Evolutionary conservation across 31 red algal genomes (phyloP).

Genomic region (Bonnemaisonia californica): DNA sequence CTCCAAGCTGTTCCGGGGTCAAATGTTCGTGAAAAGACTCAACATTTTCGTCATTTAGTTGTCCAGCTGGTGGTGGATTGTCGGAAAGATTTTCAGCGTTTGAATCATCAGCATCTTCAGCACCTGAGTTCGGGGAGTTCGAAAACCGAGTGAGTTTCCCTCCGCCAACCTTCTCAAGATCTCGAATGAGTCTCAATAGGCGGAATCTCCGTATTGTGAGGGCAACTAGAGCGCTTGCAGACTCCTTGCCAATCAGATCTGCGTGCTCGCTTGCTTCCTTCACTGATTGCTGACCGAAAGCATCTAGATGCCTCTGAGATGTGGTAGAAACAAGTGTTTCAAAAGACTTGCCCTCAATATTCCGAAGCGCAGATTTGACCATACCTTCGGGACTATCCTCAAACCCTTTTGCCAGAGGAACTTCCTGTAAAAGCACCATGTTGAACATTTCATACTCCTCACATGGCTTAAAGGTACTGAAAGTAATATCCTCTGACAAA

Average conservation of each 20-base stretch:
- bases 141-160: background rate
- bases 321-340: constrained; percentile 14
- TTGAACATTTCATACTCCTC: constrained; percentile 18
- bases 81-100: background rate
- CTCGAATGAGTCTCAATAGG: constrained; percentile 1
- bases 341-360: constrained; percentile 6
- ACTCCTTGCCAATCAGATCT: background rate
- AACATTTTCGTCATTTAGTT: background rate
- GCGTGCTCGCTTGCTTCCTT: constrained; percentile 11
- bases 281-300: constrained; percentile 3
- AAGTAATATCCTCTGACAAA: constrained; percentile 28
- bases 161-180: constrained; percentile 29
- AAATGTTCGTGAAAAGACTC: constrained; percentile 1
- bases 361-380: background rate
- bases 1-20: background rate
- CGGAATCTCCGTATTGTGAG: constrained; percentile 9
- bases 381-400: background rate
- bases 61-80: constrained; percentile 6
- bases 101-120: background rate
- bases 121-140: background rate
- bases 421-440: background rate
- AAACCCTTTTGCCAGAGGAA: constrained; percentile 9
- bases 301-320: constrained; percentile 16
- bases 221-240: background rate
- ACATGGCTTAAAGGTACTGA: constrained; percentile 14